Evolutionary conservation across 768 basidiomycete species (phyloP).

Genomic region (Mycena filopes): DNA sequence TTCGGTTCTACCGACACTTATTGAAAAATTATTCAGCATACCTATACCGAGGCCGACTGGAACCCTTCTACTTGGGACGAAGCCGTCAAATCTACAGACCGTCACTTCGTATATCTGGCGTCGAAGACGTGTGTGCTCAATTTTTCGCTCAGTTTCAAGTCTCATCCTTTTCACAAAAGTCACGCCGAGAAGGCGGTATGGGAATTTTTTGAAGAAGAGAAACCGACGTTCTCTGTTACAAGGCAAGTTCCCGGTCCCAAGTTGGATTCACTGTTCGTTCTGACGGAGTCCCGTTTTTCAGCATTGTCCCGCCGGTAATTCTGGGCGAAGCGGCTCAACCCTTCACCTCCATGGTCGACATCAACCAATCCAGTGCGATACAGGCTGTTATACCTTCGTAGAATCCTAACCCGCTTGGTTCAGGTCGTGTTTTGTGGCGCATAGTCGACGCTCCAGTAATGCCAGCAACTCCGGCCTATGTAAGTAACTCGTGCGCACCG

Average conservation of each 20-base stretch:
- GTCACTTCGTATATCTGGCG: constrained; percentile 22
- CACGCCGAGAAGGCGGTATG: constrained; percentile 21
- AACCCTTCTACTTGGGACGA: constrained; percentile 21
- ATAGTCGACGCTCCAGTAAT: constrained; percentile 14
- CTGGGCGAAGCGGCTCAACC: constrained; percentile 23
- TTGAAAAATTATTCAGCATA: background rate
- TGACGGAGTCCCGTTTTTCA: background rate
- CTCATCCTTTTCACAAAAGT: background rate
- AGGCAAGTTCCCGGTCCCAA: background rate
- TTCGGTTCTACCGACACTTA: background rate
- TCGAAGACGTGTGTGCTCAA: constrained; percentile 8
- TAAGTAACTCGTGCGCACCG: background rate
- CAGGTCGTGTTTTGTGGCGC: constrained; percentile 19
- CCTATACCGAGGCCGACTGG: constrained; percentile 21
- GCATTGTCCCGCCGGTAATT: constrained; percentile 24
- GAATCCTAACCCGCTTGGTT: background rate
- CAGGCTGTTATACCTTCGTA: too few relatives aligned
- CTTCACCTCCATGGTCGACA: constrained; percentile 20
- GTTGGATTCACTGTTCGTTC: background rate
- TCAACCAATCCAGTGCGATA: constrained; percentile 19
- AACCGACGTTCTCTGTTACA: constrained; percentile 9
- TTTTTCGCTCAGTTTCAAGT: background rate
- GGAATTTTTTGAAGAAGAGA: constrained; percentile 10
- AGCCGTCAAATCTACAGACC: constrained; percentile 11
- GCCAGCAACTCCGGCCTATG: constrained; percentile 20